Conservation (phyloP, 441 rosid species). For the Pelargonium cotyledonis region DNA sequence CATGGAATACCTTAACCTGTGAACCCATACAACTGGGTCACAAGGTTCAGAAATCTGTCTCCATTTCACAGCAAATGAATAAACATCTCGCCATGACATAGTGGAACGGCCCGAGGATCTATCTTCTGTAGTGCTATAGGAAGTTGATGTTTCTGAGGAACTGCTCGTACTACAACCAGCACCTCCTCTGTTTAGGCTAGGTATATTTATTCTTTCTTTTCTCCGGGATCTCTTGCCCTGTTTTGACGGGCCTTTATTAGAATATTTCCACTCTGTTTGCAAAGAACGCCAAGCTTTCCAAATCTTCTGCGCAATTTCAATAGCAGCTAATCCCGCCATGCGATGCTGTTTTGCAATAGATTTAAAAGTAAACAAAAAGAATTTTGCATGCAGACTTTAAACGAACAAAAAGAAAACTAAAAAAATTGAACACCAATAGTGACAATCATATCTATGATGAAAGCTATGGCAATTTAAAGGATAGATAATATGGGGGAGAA, state of each 20-base stretch:
- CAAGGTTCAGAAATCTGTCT: constrained; percentile 99
- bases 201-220: constrained; percentile 57
- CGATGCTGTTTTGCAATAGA: constrained; percentile 66
- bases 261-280: constrained; percentile 67
- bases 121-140: constrained; percentile 61
- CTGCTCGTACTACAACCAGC: constrained; percentile 91
- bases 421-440: constrained; percentile 1
- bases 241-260: constrained; percentile 49
- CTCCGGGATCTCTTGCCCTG: constrained; percentile 64
- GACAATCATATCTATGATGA: background rate
- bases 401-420: background rate
- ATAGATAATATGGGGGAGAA: too few species aligned
- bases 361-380: constrained; percentile 15
- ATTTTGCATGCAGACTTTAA: constrained; percentile 9
- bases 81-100: constrained; percentile 88
- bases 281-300: constrained; percentile 88
- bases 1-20: constrained; percentile 64
- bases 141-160: constrained; percentile 56
- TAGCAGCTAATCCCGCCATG: constrained; percentile 97
- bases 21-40: constrained; percentile 97
- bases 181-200: constrained; percentile 96
- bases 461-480: too few species aligned
- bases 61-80: constrained; percentile 86
- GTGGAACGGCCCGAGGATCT: constrained; percentile 50
- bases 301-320: constrained; percentile 91